These are phyloP conservation scores for Curvularia lunata DNA, from an alignment of 2,329 filamentous ascomycete species.

Conservation along the genomic window DNA sequence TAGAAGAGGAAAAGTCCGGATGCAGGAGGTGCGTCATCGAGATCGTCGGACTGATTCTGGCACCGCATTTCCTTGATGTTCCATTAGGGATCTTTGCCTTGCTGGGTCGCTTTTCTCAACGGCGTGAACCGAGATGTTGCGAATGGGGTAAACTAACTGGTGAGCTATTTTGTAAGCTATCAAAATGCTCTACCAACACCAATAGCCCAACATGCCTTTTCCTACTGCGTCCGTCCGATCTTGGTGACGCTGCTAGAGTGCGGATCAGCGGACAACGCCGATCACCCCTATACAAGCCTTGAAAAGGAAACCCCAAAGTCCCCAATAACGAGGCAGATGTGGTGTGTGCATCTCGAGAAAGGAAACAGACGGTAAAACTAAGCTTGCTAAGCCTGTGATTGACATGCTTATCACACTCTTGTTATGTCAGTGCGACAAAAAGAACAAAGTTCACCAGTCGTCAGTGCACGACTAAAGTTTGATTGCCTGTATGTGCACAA, in stretches of 20 bases:
- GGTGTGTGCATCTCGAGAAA: not conserved
- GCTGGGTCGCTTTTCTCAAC: not conserved
- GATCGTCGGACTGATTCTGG: not conserved
- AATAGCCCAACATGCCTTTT: not conserved
- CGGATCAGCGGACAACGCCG: not conserved
- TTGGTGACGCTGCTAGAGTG: not conserved
- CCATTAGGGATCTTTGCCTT: not conserved
- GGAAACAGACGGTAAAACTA: not conserved
- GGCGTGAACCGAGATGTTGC: not conserved
- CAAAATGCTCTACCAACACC: not conserved
- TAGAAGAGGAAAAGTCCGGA: not conserved
- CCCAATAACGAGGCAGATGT: no score
- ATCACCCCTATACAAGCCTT: not conserved
- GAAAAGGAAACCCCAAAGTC: not conserved
- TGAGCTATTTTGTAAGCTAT: not conserved
- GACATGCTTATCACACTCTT: not conserved
- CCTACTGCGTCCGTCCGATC: not conserved
- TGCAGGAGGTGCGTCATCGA: not conserved
- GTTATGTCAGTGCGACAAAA: no score
- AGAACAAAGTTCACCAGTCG: not conserved
- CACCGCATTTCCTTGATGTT: not conserved
- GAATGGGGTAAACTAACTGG: not conserved
- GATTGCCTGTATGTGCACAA: not conserved
- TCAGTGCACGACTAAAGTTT: not conserved
- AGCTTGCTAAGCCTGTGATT: not conserved